Evolutionary conservation across 1,139 yeast species (phyloP), one percentile per base, ranked within the genome.

Genomic region (Candida sanyaensis): DNA sequence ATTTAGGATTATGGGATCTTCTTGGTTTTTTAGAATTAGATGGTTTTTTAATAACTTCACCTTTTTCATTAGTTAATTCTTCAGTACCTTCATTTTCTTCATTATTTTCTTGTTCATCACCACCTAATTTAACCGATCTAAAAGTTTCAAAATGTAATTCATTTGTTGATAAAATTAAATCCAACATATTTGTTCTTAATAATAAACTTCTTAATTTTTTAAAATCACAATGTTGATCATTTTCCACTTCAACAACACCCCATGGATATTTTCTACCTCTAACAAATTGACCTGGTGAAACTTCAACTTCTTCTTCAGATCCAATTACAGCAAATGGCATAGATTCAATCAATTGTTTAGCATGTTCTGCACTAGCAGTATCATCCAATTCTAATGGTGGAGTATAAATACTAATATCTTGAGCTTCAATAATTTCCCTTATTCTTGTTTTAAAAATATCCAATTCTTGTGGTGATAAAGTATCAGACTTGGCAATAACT

Each of bases 171-270:
- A 84, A 75, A 48, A 93, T 80, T 62, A 93, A 78, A 68, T 93
- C 99, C 63, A 95, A 81, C 90, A 93, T 83, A 71, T 93, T 93
- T 27, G 97, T 89, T 71, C 99, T 86, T 65, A 95, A 78, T 53
- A 93, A 73, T 60, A 93, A 78, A 56, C 92, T 83, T 71, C 99
- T 86, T 63, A 93, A 79, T 68, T 91, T 91, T 68, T 90, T 85
- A 74, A 95, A 93, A 69, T 93, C 99, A 71, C 97, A 92, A 66
- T 93, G 98, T 52, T 80, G 80, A 64, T 92, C 98, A 68, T 93
- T 93, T 68, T 93, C 99, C 45, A 93, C 97, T 68, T 93, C 98
- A 45, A 93, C 98, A 47, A 89, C 77, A 40, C 99, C 99, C 99
- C 99, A 93, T 53, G 96, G 92, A 65, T 93, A 93, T 66, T 89